Percentiles rank a stretch among this genome's conserved stretches.
Evolutionary conservation across 2,329 filamentous ascomycete genomes (phyloP).

Genomic region (Colletotrichum incanum): DNA sequence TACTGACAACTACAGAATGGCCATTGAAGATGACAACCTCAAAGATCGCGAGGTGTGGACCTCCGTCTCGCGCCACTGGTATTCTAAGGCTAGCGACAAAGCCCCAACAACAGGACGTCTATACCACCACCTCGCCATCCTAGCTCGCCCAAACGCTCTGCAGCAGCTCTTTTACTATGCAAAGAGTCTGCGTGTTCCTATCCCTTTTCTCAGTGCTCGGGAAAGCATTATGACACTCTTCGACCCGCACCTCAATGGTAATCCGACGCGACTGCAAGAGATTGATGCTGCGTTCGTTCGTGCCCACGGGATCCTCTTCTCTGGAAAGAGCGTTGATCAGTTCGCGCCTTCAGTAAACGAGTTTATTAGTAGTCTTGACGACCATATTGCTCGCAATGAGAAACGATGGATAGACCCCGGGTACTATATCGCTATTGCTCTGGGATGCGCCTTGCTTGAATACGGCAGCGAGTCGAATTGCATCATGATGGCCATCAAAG

Average conservation of each 20-base stretch:
- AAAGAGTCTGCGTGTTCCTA: conserved; percentile 78
- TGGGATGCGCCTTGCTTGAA: conserved; percentile 66
- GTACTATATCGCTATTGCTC: conserved; percentile 69
- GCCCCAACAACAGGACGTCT: conserved; percentile 83
- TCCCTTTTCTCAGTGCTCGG: conserved; percentile 78
- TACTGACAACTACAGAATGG: conserved; percentile 70
- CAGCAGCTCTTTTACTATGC: conserved; percentile 82
- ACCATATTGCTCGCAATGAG: conserved; percentile 67
- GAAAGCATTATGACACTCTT: conserved; percentile 82
- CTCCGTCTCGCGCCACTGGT: conserved; percentile 86
- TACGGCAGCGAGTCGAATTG: conserved; percentile 58
- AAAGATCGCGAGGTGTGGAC: conserved; percentile 86
- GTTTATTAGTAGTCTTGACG: conserved; percentile 70
- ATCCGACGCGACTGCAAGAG: background rate
- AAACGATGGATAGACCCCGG: conserved; percentile 68
- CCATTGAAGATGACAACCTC: conserved; percentile 87
- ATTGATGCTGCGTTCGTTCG: conserved; percentile 18
- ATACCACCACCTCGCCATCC: conserved; percentile 89
- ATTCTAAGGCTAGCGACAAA: conserved; percentile 84
- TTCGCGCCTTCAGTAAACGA: background rate
- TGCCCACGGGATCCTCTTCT: conserved; percentile 25
- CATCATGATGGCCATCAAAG: conserved; percentile 14
- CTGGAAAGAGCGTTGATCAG: background rate
- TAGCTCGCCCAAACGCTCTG: conserved; percentile 78
- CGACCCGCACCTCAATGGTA: conserved; percentile 64